Evolutionary conservation across 768 basidiomycete genomes (phyloP).

Genomic region (Pholiota conissans): DNA sequence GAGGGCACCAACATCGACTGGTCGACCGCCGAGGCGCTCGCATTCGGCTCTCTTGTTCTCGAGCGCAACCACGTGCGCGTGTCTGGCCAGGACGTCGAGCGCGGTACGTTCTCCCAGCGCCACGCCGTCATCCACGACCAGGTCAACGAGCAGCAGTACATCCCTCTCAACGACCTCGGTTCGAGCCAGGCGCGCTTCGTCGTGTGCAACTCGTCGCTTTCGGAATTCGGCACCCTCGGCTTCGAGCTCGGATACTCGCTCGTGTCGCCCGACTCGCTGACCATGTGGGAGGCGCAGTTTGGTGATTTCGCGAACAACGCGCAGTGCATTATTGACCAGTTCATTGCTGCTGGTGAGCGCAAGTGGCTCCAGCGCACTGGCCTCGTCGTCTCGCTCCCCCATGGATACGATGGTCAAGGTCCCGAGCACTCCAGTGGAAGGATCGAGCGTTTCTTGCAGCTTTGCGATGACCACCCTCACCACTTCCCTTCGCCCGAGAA

Average conservation of each 20-base stretch:
- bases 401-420: slow-evolving; percentile 98
- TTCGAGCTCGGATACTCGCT: slow-evolving; percentile 99
- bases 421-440: slow-evolving; percentile 97
- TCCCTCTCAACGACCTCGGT: slow-evolving; percentile 87
- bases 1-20: slow-evolving; percentile 95
- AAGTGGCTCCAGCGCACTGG: slow-evolving; percentile 98
- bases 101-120: slow-evolving; percentile 98
- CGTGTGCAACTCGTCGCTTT: slow-evolving; percentile 95
- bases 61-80: slow-evolving; percentile 94
- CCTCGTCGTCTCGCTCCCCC: slow-evolving; percentile 84
- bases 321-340: slow-evolving; percentile 98
- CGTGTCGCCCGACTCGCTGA: slow-evolving; percentile 89
- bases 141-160: slow-evolving; percentile 84
- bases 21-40: slow-evolving; percentile 97
- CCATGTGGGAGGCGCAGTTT: slow-evolving; percentile 99
- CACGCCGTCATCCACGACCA: slow-evolving; percentile 98
- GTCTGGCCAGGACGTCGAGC: slow-evolving; percentile 97
- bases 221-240: slow-evolving; percentile 92
- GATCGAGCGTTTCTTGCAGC: slow-evolving; percentile 94
- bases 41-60: slow-evolving; percentile 89
- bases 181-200: slow-evolving; percentile 90
- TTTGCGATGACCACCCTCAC: slow-evolving; percentile 96
- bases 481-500: slow-evolving; percentile 87
- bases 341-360: slow-evolving; percentile 94
- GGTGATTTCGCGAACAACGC: slow-evolving; percentile 99